Conservation (phyloP, 2,329 filamentous ascomycete genomes). For the Teratosphaeria zuluensis region DNA sequence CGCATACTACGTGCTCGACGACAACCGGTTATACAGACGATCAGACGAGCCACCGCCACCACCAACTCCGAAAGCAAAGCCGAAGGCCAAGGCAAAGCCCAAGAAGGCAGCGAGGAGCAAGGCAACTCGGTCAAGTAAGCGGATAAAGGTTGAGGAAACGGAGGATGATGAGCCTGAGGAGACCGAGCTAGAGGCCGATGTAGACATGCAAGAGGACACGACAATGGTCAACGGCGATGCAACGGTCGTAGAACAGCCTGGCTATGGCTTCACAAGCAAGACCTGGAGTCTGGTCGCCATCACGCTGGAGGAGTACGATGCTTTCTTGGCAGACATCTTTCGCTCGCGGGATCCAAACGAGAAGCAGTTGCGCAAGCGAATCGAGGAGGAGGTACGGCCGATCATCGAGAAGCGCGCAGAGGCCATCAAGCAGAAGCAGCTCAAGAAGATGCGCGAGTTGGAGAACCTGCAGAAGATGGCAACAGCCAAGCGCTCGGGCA, state of each 20-base stretch:
- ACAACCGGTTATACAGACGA: constrained; percentile 82
- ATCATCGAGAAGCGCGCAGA: constrained; percentile 69
- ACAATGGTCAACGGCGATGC: constrained; percentile 20
- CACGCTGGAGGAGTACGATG: constrained; percentile 64
- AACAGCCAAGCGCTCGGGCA: constrained; percentile 87
- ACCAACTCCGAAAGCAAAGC: constrained; percentile 42
- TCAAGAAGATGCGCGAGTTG: constrained; percentile 69
- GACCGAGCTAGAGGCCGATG: constrained; percentile 29
- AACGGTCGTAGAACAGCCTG: constrained; percentile 29
- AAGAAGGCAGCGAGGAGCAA: constrained; percentile 45
- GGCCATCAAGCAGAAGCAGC: constrained; percentile 58
- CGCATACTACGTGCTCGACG: constrained; percentile 82
- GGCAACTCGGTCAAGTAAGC: constrained; percentile 57
- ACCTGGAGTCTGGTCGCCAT: constrained; percentile 89
- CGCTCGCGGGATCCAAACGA: constrained; percentile 79
- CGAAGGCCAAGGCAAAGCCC: constrained; percentile 48
- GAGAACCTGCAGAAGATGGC: constrained; percentile 76
- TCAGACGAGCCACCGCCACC: constrained; percentile 61
- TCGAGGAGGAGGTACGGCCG: constrained; percentile 72
- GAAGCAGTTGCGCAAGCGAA: constrained; percentile 60
- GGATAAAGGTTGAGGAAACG: constrained; percentile 50
- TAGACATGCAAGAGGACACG: constrained; percentile 29
- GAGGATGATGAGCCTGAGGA: constrained; percentile 35
- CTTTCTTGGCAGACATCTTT: constrained; percentile 59
- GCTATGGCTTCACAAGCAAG: constrained; percentile 57